Conservation (phyloP, 768 basidiomycete genomes). For the Panaeolus papilionaceus region DNA sequence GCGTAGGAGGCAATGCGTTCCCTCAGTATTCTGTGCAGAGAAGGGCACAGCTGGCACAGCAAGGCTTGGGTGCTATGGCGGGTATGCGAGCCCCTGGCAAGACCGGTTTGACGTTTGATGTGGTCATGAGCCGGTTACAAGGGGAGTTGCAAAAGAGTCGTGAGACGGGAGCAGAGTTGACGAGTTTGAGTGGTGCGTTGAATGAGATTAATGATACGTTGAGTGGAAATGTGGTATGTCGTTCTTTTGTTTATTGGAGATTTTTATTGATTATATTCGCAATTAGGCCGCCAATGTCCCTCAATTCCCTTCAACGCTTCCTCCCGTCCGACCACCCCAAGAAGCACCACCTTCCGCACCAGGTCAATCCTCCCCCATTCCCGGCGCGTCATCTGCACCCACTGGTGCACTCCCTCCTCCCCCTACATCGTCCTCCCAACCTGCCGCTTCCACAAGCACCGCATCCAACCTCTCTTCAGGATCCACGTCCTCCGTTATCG, state of each 20-base stretch:
- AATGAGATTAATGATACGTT: constrained; percentile 92
- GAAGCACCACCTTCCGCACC: constrained; percentile 25
- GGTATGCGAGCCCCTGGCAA: constrained; percentile 80
- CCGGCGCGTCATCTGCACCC: constrained; percentile 1
- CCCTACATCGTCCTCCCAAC: constrained; percentile 30
- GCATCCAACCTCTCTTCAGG: constrained; percentile 4
- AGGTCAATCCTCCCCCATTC: constrained; percentile 9
- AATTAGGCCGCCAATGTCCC: constrained; percentile 64
- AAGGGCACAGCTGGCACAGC: constrained; percentile 62
- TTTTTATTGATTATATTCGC: constrained; percentile 9
- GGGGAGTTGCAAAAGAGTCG: constrained; percentile 95
- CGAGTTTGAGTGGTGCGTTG: constrained; percentile 78
- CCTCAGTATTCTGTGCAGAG: constrained; percentile 43
- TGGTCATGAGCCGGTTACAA: constrained; percentile 87
- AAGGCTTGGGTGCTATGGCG: constrained; percentile 73
- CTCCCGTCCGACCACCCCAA: constrained; percentile 62
- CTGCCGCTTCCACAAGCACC: constrained; percentile 35
- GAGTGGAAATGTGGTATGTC: constrained; percentile 78
- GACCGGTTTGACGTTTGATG: constrained; percentile 90
- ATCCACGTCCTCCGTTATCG: constrained; percentile 30
- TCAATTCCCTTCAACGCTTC: constrained; percentile 68
- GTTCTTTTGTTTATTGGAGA: constrained; percentile 14
- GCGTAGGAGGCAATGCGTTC: constrained; percentile 11
- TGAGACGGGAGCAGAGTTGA: constrained; percentile 89
- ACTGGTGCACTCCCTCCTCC: constrained; percentile 17